These are phyloP conservation scores for Vaucheria bursata DNA, from an alignment of 352 stramenopile genomes.

Conservation along the genomic window DNA sequence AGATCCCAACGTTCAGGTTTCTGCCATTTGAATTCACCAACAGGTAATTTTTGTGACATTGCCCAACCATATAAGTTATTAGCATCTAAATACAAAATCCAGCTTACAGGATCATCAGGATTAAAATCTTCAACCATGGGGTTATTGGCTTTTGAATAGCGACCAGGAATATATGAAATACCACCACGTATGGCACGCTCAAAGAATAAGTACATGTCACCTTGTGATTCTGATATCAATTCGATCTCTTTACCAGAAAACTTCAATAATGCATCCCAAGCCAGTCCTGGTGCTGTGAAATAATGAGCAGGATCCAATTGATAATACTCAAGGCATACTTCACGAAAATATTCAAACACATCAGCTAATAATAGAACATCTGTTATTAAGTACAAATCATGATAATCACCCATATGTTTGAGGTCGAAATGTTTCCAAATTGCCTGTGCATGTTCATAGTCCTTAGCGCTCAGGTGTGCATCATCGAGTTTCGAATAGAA, in stretches of 20 bases:
- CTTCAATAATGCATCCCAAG: constrained; percentile 23
- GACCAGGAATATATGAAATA: constrained; percentile 9
- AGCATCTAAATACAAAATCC: constrained; percentile 30
- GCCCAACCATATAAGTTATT: constrained; percentile 39
- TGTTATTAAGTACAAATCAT: constrained; percentile 26
- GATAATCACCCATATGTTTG: constrained; percentile 29
- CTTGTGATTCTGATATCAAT: constrained; percentile 13
- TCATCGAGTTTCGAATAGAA: constrained; percentile 22
- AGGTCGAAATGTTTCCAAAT: constrained; percentile 20
- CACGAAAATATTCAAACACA: constrained; percentile 35
- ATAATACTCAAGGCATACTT: constrained; percentile 15
- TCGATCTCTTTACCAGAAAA: constrained; percentile 18
- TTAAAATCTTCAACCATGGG: constrained; percentile 18
- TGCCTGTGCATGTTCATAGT: constrained; percentile 28
- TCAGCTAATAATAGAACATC: constrained; percentile 29
- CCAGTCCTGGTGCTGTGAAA: constrained; percentile 12
- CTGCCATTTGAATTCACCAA: too few relatives aligned
- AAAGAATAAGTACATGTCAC: constrained; percentile 13
- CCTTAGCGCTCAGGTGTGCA: constrained; percentile 8
- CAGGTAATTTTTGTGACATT: constrained; percentile 24
- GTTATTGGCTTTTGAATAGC: constrained; percentile 25
- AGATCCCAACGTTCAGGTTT: too few relatives aligned
- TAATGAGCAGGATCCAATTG: constrained; percentile 24
- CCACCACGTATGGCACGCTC: constrained; percentile 18
- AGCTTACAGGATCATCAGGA: constrained; percentile 15